Conservation (phyloP, 257 asterid genomes). For the Striga asiatica region DNA sequence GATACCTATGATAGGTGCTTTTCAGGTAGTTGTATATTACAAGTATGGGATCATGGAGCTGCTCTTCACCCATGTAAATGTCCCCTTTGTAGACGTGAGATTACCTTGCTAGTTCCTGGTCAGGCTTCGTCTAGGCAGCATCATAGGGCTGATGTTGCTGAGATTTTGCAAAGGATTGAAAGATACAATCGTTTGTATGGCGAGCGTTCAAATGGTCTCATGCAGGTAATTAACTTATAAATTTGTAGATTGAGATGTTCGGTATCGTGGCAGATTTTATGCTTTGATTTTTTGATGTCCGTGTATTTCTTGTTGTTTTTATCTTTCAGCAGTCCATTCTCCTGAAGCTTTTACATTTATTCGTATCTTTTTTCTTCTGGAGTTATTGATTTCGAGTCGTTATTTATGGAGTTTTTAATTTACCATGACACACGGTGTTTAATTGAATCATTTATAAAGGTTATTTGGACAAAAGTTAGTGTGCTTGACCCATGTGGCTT, state of each 20-base stretch:
- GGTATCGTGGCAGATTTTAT: neutral
- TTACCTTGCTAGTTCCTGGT: constrained; percentile 79
- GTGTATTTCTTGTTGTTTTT: neutral
- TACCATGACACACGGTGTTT: too few species aligned
- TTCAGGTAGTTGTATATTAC: constrained; percentile 70
- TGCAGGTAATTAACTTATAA: constrained; percentile 45
- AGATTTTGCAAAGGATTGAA: constrained; percentile 52
- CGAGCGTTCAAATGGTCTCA: constrained; percentile 35
- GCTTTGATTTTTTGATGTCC: neutral
- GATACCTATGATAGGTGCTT: too few species aligned
- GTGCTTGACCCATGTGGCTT: too few species aligned
- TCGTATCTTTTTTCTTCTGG: too few species aligned
- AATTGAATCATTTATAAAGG: too few species aligned
- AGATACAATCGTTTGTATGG: constrained; percentile 72
- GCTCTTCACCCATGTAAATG: constrained; percentile 83
- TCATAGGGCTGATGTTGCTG: constrained; percentile 31
- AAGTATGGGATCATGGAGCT: constrained; percentile 75
- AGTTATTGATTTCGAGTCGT: too few species aligned
- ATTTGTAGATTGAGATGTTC: constrained; percentile 7
- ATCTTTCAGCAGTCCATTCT: too few species aligned
- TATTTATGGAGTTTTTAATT: too few species aligned
- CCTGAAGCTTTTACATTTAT: too few species aligned
- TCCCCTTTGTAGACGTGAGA: constrained; percentile 83
- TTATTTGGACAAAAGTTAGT: too few species aligned
- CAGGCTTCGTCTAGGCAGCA: constrained; percentile 48